Evolutionary conservation across 495 filamentous ascomycete genomes (phyloP), one percentile per base, ranked within the genome.

Genomic region (Platismatia glauca): DNA sequence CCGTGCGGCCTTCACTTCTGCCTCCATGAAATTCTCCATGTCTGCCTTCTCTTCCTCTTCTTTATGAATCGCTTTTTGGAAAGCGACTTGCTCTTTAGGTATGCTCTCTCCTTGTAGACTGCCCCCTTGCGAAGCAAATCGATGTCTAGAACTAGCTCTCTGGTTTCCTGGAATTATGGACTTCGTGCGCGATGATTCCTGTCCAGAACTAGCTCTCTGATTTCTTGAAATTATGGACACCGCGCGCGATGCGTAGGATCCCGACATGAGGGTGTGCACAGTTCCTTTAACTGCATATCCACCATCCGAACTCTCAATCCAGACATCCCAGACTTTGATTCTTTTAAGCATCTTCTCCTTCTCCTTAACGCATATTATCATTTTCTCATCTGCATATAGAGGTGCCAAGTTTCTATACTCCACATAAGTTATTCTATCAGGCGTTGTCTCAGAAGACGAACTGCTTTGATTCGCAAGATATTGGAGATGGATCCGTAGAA

Each of bases 361-460:
- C 60, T 57, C 60, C 48, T 58, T 80, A 3, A 81, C 72, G 66
- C 88, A 89, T 16, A 91, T 72, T 13, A 64, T 76, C 71, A 89
- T 69, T 48, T 80, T 70, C 70, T 95, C 87, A 29, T 82, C 81
- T 4, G 82, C 86, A 74, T 87, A 93, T 20, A 97, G 73, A 50
- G 93, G 90, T 22, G 87, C 82, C n/a, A 95, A 65, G 69, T 96
- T 95, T 35, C 80, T 82, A 69, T 97, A 97, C 46, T 89, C 80
- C 48, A 97, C 79, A 1, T 69, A 71, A 61, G 69, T 72, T 31
- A 88, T 72, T 22, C 69, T 59, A 44, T 68, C 58, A 35, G 62
- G 58, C 1, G 12, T 0, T 31, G 1, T 53, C 29, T 33, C 7
- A 13, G 27, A 6, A 1, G 9, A 16, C 4, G 3, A 31, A 8